phyloP scores from a whole-genome alignment of 2,329 filamentous ascomycete genomes.

The Dactylellina cionopaga region DNA sequence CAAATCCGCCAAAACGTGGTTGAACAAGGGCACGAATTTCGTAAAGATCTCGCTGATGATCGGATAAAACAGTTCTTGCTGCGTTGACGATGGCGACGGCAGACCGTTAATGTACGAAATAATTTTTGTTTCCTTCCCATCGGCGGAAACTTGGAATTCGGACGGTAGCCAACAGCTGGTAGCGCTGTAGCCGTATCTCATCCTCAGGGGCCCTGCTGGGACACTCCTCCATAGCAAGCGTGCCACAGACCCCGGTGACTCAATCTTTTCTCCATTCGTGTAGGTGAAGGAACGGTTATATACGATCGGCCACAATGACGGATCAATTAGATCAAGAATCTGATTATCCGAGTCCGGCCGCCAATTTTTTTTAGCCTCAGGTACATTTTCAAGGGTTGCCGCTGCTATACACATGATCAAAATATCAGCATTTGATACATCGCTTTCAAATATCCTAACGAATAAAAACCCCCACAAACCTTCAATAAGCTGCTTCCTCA shows the following conservation, averaged over 20 bases:
- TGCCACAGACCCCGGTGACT: no score
- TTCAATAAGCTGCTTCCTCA: constrained; percentile 22
- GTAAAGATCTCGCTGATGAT: constrained; percentile 27
- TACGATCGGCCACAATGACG: constrained; percentile 71
- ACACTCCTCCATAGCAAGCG: neutral
- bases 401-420: constrained; percentile 58
- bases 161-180: constrained; percentile 27
- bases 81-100: neutral
- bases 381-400: constrained; percentile 65
- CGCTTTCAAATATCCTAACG: neutral
- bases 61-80: constrained; percentile 9
- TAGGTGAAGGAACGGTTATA: constrained; percentile 61
- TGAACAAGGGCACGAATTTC: constrained; percentile 31
- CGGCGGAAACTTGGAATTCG: constrained; percentile 6
- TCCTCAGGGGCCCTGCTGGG: neutral
- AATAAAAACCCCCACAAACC: constrained; percentile 56
- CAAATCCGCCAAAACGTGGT: constrained; percentile 21
- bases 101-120: constrained; percentile 35
- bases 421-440: neutral
- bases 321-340: constrained; percentile 72
- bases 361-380: constrained; percentile 68
- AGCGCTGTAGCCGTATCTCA: neutral
- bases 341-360: constrained; percentile 68
- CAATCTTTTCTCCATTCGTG: neutral
- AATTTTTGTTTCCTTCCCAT: constrained; percentile 22